These are phyloP conservation scores for Rhizopus delemar DNA, from an alignment of 371 early-diverging fungal species.

Conservation along the genomic window DNA sequence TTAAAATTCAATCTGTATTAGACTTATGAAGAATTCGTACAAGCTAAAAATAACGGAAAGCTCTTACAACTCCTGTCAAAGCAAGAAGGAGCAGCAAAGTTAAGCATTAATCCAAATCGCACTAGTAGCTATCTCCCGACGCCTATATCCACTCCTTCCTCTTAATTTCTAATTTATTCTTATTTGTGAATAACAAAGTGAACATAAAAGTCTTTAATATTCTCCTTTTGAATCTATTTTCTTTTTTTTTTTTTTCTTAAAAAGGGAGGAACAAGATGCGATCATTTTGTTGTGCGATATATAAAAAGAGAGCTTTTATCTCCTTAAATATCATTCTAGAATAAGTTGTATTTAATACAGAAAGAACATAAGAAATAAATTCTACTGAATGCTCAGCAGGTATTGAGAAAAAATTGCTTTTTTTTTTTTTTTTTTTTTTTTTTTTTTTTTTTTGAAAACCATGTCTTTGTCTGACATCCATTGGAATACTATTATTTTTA, in stretches of 20 bases:
- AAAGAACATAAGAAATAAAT: no score
- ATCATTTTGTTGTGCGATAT: no score
- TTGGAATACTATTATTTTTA: no score
- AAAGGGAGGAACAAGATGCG: no score
- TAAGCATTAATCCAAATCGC: neutral
- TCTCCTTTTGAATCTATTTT: neutral
- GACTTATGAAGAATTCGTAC: constrained; percentile 3
- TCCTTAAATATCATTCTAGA: no score
- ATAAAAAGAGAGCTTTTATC: no score
- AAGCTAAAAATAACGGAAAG: neutral
- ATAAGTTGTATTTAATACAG: no score
- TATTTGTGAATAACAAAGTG: neutral
- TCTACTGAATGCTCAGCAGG: no score
- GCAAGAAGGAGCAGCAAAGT: neutral
- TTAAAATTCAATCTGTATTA: neutral
- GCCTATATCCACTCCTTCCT: constrained; percentile 4
- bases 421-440: no score
- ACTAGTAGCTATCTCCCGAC: constrained; percentile 1
- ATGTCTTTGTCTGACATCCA: no score
- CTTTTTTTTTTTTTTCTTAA: neutral
- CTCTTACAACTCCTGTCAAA: neutral
- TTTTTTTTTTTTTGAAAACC: no score
- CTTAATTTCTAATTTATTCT: constrained; percentile 1
- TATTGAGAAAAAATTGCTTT: no score
- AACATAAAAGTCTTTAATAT: neutral